Percentiles rank a stretch among this genome's conserved stretches.
Evolutionary conservation across 2,329 filamentous ascomycete species (phyloP).

Genomic region (Arthrobotrys sphaeroides): DNA sequence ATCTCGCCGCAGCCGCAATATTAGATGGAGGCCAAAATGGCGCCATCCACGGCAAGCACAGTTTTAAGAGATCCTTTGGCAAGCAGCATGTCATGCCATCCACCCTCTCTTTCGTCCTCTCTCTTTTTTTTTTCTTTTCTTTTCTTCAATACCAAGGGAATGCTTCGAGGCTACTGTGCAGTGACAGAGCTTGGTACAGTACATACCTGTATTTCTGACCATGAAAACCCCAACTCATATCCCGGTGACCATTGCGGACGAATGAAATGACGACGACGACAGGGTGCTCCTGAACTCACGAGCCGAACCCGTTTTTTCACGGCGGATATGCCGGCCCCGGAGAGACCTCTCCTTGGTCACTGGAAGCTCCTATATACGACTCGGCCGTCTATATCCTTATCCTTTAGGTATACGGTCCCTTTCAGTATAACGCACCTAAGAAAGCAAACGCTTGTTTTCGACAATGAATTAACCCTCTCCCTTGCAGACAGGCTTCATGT

Average conservation of each 20-base stretch:
- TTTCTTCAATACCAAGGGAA: neutral
- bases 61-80: neutral
- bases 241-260: neutral
- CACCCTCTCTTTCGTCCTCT: neutral
- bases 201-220: neutral
- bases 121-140: no score
- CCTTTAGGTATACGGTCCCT: conserved; percentile 32
- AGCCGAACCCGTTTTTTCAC: conserved; percentile 25
- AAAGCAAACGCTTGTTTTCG: conserved; percentile 6
- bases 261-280: neutral
- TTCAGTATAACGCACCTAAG: conserved; percentile 5
- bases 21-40: conserved; percentile 11
- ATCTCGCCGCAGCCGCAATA: conserved; percentile 7
- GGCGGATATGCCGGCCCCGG: conserved; percentile 29
- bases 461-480: conserved; percentile 28
- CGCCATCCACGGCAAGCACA: conserved; percentile 3
- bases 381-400: neutral
- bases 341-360: neutral
- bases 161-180: neutral
- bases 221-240: neutral
- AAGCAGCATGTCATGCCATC: conserved; percentile 3
- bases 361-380: neutral
- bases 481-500: conserved; percentile 38
- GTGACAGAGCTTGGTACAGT: neutral
- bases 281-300: neutral